These are phyloP conservation scores for Xylaria longipes DNA, from an alignment of 495 filamentous ascomycete species.

Conservation along the genomic window DNA sequence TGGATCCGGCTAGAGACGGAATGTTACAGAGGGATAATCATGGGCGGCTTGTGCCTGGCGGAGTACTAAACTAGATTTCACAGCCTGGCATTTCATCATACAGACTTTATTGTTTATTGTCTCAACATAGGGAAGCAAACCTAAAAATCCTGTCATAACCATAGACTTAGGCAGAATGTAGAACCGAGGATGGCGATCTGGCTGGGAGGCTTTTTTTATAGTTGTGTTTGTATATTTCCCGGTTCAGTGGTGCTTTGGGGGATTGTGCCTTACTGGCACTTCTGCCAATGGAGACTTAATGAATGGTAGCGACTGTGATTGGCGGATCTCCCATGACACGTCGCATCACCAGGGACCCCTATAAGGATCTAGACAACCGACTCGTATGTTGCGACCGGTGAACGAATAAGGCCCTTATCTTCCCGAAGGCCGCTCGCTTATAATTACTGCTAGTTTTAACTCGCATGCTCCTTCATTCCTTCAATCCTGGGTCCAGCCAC, in stretches of 20 bases:
- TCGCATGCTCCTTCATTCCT: slow-evolving; percentile 20
- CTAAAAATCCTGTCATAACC: not conserved
- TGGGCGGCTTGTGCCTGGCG: not conserved
- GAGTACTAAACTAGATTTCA: not conserved
- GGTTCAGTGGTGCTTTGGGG: not conserved
- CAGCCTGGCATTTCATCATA: not conserved
- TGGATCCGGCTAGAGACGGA: not conserved
- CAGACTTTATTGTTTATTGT: not conserved
- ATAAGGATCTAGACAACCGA: not conserved
- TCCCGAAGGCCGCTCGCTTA: slow-evolving; percentile 11
- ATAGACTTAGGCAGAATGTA: not conserved
- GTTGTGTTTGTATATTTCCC: not conserved
- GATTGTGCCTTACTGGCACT: not conserved
- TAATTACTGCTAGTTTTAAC: not conserved
- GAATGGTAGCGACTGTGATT: not conserved
- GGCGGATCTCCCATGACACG: not conserved
- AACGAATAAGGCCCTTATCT: slow-evolving; percentile 4
- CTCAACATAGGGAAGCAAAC: not conserved
- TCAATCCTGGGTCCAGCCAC: slow-evolving; percentile 5
- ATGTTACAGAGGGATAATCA: not conserved
- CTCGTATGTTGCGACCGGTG: slow-evolving; percentile 3
- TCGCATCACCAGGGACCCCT: not conserved
- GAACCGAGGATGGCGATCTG: not conserved
- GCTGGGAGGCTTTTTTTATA: not conserved
- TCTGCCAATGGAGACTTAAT: not conserved